Evolutionary conservation across 192 early-diverging fungal species (phyloP).

Genomic region (Umbelopsis ramanniana): DNA sequence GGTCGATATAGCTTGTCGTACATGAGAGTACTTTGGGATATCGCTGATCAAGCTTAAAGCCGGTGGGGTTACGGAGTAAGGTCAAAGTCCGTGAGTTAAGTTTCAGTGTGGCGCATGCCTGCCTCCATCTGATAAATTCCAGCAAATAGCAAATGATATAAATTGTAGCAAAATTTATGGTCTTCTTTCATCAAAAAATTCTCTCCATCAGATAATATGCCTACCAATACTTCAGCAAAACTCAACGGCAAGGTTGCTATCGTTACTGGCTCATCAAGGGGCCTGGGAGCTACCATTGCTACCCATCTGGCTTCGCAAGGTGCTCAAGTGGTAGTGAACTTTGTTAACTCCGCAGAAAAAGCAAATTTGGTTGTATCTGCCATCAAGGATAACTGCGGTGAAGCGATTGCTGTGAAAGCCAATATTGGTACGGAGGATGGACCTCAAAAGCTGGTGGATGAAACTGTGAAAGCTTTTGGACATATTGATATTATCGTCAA

Average conservation of each 20-base stretch:
- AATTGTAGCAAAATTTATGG: no score
- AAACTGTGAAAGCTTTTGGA: constrained; percentile 28
- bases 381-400: constrained; percentile 10
- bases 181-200: no score
- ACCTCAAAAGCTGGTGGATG: constrained; percentile 12
- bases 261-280: constrained; percentile 4
- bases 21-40: no score
- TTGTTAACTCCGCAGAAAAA: not conserved
- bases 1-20: no score
- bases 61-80: constrained; percentile 33
- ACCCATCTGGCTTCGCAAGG: not conserved
- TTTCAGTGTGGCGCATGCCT: no score
- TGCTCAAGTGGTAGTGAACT: constrained; percentile 26
- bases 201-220: no score
- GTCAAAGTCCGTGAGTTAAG: no score
- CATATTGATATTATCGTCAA: constrained; percentile 47
- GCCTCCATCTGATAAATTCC: constrained; percentile 38
- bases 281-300: constrained; percentile 16
- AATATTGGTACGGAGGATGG: not conserved
- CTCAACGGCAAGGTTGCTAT: constrained; percentile 22
- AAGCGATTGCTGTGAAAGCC: constrained; percentile 18
- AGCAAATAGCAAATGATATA: constrained; percentile 4
- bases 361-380: not conserved
- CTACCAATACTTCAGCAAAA: not conserved
- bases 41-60: no score